Base-by-base conservation (phyloP, 352 stramenopile genomes). In the Saprolegnia diclina region DNA sequence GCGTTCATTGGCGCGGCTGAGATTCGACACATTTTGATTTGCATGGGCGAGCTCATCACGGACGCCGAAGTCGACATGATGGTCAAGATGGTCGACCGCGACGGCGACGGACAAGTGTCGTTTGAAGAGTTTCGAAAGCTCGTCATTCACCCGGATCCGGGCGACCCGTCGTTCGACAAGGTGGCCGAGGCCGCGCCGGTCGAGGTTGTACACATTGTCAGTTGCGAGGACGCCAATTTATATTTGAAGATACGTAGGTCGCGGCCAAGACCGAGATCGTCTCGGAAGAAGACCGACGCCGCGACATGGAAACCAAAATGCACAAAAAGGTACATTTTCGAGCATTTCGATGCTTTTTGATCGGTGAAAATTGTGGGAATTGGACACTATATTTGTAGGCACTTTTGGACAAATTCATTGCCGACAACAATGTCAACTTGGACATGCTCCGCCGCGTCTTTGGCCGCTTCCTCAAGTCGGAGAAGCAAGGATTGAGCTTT, bases 11-110 rank as follows among this genome's bases (percentile, higher is more conserved):
- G 92, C 14, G 91, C 93, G 19, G 81, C 88, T 0, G 94, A 98
- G 69, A 80, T 98, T 10, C 83, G 91, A 0, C 94, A 98, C 72
- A 83, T 97, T 56, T 77, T 98, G 0, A 92, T 98, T 42, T 98
- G 93, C 72, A 98, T 98, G 92, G 94, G 94, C 37, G 92, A 98
- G 73, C 83, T 97, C 50, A 93, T 98, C 63, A 98, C 93, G 6
- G 93, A 98, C 68, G 93, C 97, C 59, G 94, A 98, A 63, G 79
- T 97, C 11, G 87, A 97, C 64, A 83, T 90, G 76, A 98, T 98
- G 93, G 89, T 98, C 56, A 79, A 81, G 46, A 87, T 98, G 69
- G 91, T 96, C 37, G 94, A 98, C 74, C 76, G 73, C 4, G 92
- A 98, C 73, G 92, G 92, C 40, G 94, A 98, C 67, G 91, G 92